Percentiles rank a stretch among this genome's conserved stretches.
Evolutionary conservation across 2,329 filamentous ascomycete species (phyloP).

Genomic region (Dothideomycetes sp.): DNA sequence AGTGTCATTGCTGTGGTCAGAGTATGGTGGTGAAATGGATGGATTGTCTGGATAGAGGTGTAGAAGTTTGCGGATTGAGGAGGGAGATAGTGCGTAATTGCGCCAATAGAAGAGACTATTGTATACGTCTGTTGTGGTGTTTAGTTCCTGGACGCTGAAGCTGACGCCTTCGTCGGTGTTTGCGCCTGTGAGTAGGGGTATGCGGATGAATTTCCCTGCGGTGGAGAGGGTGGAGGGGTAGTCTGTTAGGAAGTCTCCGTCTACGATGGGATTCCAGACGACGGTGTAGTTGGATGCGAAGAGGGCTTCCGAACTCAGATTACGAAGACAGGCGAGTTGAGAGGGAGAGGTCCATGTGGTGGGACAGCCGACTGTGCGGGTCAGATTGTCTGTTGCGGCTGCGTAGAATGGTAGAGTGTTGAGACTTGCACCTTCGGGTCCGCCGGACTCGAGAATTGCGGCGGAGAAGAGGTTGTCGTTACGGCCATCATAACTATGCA

Average conservation of each 20-base stretch:
- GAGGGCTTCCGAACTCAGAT: slow-evolving; percentile 15
- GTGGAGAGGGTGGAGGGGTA: slow-evolving; percentile 40
- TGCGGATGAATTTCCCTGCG: slow-evolving; percentile 34
- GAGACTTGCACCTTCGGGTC: slow-evolving; percentile 23
- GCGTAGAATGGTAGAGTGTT: slow-evolving; percentile 15
- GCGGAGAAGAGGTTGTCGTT: slow-evolving; percentile 35
- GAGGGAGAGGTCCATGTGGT: slow-evolving; percentile 15
- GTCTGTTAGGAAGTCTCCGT: slow-evolving; percentile 40
- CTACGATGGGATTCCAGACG: slow-evolving; percentile 28
- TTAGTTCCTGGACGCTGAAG: slow-evolving; percentile 32
- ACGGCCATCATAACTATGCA: slow-evolving; percentile 33
- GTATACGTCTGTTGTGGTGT: slow-evolving; percentile 38
- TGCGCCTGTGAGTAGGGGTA: slow-evolving; percentile 40
- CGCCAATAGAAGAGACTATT: slow-evolving; percentile 35
- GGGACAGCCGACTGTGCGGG: slow-evolving; percentile 16
- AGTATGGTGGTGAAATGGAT: slow-evolving; percentile 37
- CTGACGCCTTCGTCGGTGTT: slow-evolving; percentile 42
- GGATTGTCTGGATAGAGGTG: slow-evolving; percentile 43
- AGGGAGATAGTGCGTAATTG: slow-evolving; percentile 38
- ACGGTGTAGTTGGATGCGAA: slow-evolving; percentile 18
- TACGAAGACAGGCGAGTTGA: slow-evolving; percentile 15
- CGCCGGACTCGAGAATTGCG: slow-evolving; percentile 34
- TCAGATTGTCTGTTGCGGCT: slow-evolving; percentile 15
- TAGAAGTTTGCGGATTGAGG: slow-evolving; percentile 36
- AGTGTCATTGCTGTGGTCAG: slow-evolving; percentile 19